Evolutionary conservation across 108 stramenopile genomes (phyloP).

Genomic region (Chaetoceros muelleri): DNA sequence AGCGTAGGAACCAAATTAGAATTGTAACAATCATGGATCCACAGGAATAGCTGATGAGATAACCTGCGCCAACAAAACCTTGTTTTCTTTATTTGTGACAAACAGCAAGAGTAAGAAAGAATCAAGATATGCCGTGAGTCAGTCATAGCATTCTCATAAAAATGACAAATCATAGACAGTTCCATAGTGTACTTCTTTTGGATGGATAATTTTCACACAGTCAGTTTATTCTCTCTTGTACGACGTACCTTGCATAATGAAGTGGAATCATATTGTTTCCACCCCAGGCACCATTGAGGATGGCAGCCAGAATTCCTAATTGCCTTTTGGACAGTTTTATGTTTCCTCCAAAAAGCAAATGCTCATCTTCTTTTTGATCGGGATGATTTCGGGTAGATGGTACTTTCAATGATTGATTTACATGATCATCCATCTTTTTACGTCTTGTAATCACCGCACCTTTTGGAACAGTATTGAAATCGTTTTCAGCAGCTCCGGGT

Average conservation of each 20-base stretch:
- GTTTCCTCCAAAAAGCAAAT: slow-evolving; percentile 20
- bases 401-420: not conserved
- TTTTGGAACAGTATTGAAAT: not conserved
- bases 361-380: not conserved
- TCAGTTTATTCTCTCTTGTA: too few relatives aligned
- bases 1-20: slow-evolving; percentile 15
- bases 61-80: slow-evolving; percentile 19
- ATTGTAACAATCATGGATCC: slow-evolving; percentile 22
- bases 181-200: too few relatives aligned
- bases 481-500: not conserved
- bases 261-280: slow-evolving; percentile 52
- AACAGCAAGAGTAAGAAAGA: too few relatives aligned
- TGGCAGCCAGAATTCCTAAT: slow-evolving; percentile 49
- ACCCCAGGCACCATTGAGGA: slow-evolving; percentile 52
- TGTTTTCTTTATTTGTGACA: too few relatives aligned
- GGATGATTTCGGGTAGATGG: not conserved
- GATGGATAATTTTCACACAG: too few relatives aligned
- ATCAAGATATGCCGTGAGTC: too few relatives aligned
- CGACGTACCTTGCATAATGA: slow-evolving; percentile 42
- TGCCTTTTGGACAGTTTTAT: slow-evolving; percentile 29
- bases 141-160: too few relatives aligned
- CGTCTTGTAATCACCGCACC: not conserved
- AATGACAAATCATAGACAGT: too few relatives aligned
- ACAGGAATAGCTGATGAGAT: slow-evolving; percentile 18
- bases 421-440: slow-evolving; percentile 1